phyloP scores from a whole-genome alignment of 2,329 filamentous ascomycete genomes.

The Fusarium longipes region DNA sequence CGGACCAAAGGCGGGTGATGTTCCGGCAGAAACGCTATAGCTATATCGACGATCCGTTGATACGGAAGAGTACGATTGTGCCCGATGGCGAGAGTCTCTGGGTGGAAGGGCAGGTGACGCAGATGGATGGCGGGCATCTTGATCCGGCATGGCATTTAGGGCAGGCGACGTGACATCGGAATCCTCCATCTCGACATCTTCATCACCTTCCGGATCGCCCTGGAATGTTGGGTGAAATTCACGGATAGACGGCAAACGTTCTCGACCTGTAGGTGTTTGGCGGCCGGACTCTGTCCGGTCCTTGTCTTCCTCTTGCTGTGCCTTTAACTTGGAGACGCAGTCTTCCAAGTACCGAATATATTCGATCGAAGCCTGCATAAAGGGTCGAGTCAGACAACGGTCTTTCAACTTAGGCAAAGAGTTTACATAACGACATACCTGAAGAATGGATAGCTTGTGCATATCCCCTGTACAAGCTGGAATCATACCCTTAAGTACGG shows the following conservation, averaged over 20 bases:
- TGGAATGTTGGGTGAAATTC: conserved; percentile 57
- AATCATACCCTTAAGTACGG: conserved; percentile 92
- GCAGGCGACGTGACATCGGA: conserved; percentile 62
- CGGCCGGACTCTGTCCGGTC: conserved; percentile 45
- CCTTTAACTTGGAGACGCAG: conserved; percentile 84
- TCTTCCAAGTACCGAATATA: conserved; percentile 95
- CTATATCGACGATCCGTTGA: conserved; percentile 63
- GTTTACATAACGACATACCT: conserved; percentile 66
- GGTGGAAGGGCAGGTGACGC: conserved; percentile 64
- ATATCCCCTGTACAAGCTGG: conserved; percentile 96
- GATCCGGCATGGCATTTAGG: conserved; percentile 51
- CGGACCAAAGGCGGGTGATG: conserved; percentile 69
- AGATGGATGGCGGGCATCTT: conserved; percentile 57
- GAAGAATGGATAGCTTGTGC: conserved; percentile 96
- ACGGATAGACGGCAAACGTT: conserved; percentile 52
- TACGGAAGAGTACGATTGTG: conserved; percentile 66
- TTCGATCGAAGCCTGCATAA: conserved; percentile 85
- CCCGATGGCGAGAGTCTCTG: conserved; percentile 57
- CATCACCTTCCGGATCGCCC: conserved; percentile 49
- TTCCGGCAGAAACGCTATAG: conserved; percentile 61
- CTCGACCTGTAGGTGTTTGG: conserved; percentile 44
- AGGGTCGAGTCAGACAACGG: conserved; percentile 14
- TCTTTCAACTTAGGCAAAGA: neutral
- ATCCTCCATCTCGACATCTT: conserved; percentile 72
- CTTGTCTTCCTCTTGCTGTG: conserved; percentile 57